These are phyloP conservation scores for Cydonia oblonga DNA, from an alignment of 331 rosid genomes.

Conservation along the genomic window DNA sequence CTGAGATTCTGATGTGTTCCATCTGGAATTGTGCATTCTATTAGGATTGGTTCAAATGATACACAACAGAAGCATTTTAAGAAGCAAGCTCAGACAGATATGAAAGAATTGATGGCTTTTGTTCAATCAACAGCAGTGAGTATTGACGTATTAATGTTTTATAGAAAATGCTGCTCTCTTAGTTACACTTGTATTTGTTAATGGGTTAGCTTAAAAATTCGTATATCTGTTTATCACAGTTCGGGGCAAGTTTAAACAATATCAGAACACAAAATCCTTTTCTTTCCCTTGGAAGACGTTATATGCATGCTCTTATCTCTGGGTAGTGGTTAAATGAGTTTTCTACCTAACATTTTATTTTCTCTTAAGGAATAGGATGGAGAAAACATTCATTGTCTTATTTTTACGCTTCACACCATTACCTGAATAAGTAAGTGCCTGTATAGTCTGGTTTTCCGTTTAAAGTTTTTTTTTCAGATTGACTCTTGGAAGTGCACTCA, in stretches of 20 bases:
- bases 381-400: not conserved
- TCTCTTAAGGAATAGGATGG: not conserved
- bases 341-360: not conserved
- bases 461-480: too few species aligned
- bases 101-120: conserved; percentile 71
- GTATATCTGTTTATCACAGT: not conserved
- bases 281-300: not conserved
- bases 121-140: conserved; percentile 94
- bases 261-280: not conserved
- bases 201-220: not conserved
- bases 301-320: not conserved
- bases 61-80: conserved; percentile 48
- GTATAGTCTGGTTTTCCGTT: too few species aligned
- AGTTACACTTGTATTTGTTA: not conserved
- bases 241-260: not conserved
- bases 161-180: not conserved
- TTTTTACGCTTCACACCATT: not conserved
- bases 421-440: not conserved
- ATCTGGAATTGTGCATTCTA: conserved; percentile 15
- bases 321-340: not conserved
- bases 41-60: conserved; percentile 69
- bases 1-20: conserved; percentile 1
- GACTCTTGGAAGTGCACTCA: too few species aligned
- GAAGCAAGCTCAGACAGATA: conserved; percentile 51
- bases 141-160: conserved; percentile 8